Percentiles rank a stretch among this genome's conserved stretches.
Conservation (phyloP, 2,329 filamentous ascomycete species). For the Neonectria sp. region DNA sequence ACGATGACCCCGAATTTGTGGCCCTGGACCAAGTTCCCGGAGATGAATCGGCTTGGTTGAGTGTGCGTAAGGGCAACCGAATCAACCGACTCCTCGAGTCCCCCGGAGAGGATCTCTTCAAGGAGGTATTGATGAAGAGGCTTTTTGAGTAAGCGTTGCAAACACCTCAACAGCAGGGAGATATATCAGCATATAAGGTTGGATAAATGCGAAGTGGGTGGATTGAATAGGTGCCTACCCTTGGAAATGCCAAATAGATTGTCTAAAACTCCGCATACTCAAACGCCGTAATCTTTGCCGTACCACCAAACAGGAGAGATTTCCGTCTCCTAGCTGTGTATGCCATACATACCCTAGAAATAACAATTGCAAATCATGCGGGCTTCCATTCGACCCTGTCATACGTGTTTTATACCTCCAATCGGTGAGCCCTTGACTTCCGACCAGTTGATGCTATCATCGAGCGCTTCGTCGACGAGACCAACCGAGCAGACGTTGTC, state of each 20-base stretch:
- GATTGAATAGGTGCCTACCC: conserved; percentile 34
- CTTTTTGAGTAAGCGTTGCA: conserved; percentile 66
- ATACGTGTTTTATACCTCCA: conserved; percentile 85
- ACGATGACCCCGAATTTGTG: conserved; percentile 57
- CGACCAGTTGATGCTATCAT: conserved; percentile 92
- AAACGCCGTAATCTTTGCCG: conserved; percentile 44
- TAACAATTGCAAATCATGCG: conserved; percentile 27
- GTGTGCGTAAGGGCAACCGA: conserved; percentile 80
- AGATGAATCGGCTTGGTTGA: conserved; percentile 85
- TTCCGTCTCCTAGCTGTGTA: conserved; percentile 29
- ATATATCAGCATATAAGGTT: conserved; percentile 35
- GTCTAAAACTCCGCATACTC: conserved; percentile 48
- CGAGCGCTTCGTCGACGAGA: conserved; percentile 89
- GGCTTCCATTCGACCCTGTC: conserved; percentile 31
- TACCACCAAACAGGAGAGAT: conserved; percentile 32
- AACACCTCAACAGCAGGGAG: not conserved
- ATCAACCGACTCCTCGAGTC: conserved; percentile 80
- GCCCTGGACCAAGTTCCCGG: conserved; percentile 70
- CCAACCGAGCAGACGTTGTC: conserved; percentile 96
- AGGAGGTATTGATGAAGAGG: conserved; percentile 74
- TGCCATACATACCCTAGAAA: conserved; percentile 41
- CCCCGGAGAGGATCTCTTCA: conserved; percentile 79
- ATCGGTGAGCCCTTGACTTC: conserved; percentile 90
- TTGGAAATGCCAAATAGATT: conserved; percentile 43
- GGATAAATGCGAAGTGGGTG: conserved; percentile 30